These are phyloP conservation scores for Silene noctiflora DNA, from an alignment of 179 eudicot genomes.

Conservation along the genomic window DNA sequence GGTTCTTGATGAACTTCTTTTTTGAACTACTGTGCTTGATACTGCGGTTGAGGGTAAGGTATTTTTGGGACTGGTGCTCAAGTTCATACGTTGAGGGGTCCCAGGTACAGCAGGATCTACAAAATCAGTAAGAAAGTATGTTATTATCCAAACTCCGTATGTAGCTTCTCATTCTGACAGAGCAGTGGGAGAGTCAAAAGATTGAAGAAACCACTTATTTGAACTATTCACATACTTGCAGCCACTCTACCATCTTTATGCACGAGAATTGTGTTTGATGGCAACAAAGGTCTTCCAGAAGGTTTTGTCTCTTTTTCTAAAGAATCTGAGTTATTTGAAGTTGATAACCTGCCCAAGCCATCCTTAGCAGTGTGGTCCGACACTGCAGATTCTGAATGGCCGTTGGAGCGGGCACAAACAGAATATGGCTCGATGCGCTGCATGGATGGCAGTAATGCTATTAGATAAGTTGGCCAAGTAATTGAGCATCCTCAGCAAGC, in stretches of 20 bases:
- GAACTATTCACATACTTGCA: constrained; percentile 48
- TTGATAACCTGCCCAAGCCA: constrained; percentile 60
- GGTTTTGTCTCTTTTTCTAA: constrained; percentile 62
- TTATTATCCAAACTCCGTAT: constrained; percentile 18
- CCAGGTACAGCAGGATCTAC: constrained; percentile 65
- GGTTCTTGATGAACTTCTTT: constrained; percentile 51
- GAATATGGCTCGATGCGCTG: constrained; percentile 92
- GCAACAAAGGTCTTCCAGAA: constrained; percentile 53
- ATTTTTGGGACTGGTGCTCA: constrained; percentile 55
- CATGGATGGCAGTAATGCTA: constrained; percentile 17
- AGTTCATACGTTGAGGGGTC: constrained; percentile 61
- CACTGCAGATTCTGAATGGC: constrained; percentile 49
- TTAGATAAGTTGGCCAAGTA: constrained; percentile 21
- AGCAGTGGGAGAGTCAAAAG: constrained; percentile 4
- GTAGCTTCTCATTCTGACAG: neutral
- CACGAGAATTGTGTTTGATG: constrained; percentile 50
- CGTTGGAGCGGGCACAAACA: constrained; percentile 48
- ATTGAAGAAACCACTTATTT: neutral
- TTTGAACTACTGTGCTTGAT: constrained; percentile 44
- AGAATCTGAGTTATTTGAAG: constrained; percentile 62
- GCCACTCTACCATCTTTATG: constrained; percentile 64
- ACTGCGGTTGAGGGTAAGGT: constrained; percentile 39
- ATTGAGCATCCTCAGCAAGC: constrained; percentile 6
- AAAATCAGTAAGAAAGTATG: constrained; percentile 16
- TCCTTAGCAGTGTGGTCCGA: constrained; percentile 58